phyloP scores from a whole-genome alignment of 1,284 basidiomycete species.

The Puccinia triticina region DNA sequence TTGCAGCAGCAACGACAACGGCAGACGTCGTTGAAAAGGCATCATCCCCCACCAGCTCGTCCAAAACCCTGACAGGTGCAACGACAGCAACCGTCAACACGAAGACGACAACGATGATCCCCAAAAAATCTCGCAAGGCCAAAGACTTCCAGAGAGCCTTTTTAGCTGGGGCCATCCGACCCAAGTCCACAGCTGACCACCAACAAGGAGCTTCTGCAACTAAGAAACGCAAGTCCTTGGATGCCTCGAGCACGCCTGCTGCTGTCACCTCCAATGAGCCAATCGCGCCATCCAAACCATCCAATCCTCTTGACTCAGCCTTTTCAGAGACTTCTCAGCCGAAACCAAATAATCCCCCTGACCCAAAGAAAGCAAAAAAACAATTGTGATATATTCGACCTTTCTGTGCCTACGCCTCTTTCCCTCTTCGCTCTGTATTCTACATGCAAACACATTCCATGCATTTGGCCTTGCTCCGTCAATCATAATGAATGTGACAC shows the following conservation, averaged over 20 bases:
- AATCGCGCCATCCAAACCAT: neutral
- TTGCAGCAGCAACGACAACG: neutral
- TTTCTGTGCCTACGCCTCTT: neutral
- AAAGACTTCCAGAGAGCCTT: constrained; percentile 46
- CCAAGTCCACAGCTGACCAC: constrained; percentile 12
- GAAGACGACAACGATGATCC: constrained; percentile 38
- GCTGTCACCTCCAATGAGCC: neutral
- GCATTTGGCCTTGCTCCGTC: neutral
- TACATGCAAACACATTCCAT: neutral
- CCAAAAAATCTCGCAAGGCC: constrained; percentile 36
- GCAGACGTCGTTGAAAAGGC: neutral
- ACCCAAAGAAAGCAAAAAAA: constrained; percentile 14
- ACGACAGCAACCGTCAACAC: neutral
- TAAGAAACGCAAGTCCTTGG: constrained; percentile 45
- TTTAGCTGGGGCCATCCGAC: constrained; percentile 41
- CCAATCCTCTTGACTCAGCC: neutral
- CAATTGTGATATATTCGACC: neutral
- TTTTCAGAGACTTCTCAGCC: neutral
- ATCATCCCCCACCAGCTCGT: neutral
- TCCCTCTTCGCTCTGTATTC: neutral
- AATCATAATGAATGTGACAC: neutral
- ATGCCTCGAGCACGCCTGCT: neutral
- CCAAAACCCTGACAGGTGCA: neutral
- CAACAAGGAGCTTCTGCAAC: neutral
- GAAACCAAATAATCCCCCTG: neutral